phyloP scores from a whole-genome alignment of 169 alveolate species.

The Prorocentrum cordatum region DNA sequence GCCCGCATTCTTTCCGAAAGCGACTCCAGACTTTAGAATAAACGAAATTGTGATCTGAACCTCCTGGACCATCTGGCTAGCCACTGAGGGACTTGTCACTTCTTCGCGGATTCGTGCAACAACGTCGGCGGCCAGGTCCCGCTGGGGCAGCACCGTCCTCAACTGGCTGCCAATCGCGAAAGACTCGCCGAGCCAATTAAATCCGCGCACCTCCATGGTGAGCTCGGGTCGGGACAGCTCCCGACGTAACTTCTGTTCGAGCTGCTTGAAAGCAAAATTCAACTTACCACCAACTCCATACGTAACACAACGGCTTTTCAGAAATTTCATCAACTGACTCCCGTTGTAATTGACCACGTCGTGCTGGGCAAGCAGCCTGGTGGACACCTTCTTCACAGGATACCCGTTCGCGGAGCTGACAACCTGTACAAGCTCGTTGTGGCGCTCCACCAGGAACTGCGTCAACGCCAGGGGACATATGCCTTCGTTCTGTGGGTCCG shows the following conservation, averaged over 20 bases:
- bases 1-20: background rate
- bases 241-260: constrained; percentile 16
- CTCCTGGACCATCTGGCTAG: constrained; percentile 38
- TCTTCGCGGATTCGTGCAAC: constrained; percentile 12
- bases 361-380: constrained; percentile 57
- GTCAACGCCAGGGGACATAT: constrained; percentile 37
- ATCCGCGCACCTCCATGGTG: constrained; percentile 55
- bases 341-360: constrained; percentile 23
- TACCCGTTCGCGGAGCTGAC: constrained; percentile 23
- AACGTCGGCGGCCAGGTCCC: constrained; percentile 8
- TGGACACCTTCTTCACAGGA: constrained; percentile 17
- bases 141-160: constrained; percentile 22
- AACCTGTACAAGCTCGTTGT: constrained; percentile 47
- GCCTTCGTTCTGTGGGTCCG: constrained; percentile 5
- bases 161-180: constrained; percentile 25
- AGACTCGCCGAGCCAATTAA: constrained; percentile 61
- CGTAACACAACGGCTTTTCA: constrained; percentile 26
- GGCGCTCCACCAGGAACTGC: constrained; percentile 55
- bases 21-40: constrained; percentile 33
- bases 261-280: constrained; percentile 48
- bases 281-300: constrained; percentile 46
- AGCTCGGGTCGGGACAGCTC: constrained; percentile 49
- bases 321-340: constrained; percentile 18
- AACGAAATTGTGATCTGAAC: constrained; percentile 42
- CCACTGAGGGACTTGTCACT: constrained; percentile 21